phyloP scores from a whole-genome alignment of 768 basidiomycete species.

The Boletus subcaerulescens region DNA sequence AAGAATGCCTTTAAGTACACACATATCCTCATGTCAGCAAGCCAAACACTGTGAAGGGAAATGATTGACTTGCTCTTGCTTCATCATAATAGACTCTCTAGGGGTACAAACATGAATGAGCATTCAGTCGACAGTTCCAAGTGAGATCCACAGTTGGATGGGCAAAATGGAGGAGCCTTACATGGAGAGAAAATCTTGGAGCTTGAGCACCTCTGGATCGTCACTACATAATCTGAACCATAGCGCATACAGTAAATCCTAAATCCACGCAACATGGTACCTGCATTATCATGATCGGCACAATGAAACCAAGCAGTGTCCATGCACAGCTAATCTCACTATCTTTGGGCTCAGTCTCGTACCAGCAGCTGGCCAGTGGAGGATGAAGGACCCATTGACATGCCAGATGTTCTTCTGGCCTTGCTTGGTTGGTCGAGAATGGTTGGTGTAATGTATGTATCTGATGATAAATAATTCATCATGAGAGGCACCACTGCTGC shows the following conservation, averaged over 20 bases:
- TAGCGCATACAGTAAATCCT: constrained; percentile 23
- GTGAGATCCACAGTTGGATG: constrained; percentile 5
- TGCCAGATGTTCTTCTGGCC: constrained; percentile 23
- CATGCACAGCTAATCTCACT: constrained; percentile 1
- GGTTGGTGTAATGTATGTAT: too few species aligned
- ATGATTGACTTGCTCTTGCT: constrained; percentile 19
- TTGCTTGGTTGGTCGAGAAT: too few species aligned
- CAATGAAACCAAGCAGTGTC: too few species aligned
- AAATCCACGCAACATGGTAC: too few species aligned
- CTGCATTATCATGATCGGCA: too few species aligned
- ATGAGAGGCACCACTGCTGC: too few species aligned
- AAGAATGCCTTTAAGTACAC: constrained; percentile 10
- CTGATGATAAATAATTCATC: too few species aligned
- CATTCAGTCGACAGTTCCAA: too few species aligned
- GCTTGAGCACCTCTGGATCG: constrained; percentile 20
- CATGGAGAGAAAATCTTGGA: constrained; percentile 30
- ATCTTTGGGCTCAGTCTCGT: constrained; percentile 1
- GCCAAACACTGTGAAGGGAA: not conserved
- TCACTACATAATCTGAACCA: constrained; percentile 25
- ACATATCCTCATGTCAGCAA: constrained; percentile 8
- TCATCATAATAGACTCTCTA: constrained; percentile 23
- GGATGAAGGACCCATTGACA: constrained; percentile 18
- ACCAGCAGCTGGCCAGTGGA: constrained; percentile 21
- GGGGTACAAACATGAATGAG: too few species aligned
- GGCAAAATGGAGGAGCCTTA: constrained; percentile 5